These are phyloP conservation scores for Lignosus rhinocerotis DNA, from an alignment of 1,284 basidiomycete species.

Conservation along the genomic window DNA sequence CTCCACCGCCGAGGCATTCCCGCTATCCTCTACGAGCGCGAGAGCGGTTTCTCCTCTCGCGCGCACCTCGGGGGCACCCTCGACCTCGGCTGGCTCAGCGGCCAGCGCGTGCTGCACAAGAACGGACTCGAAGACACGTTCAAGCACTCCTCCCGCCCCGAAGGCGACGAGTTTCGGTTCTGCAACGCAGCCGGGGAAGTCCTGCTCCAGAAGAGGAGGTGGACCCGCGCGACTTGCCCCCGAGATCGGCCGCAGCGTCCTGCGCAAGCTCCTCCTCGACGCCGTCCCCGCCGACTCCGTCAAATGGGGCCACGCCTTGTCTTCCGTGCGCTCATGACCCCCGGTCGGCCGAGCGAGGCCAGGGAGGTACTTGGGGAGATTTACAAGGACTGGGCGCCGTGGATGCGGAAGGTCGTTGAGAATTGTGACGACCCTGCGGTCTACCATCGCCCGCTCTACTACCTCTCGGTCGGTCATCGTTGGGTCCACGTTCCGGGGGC, in stretches of 20 bases:
- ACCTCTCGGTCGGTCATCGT: slow-evolving; percentile 11
- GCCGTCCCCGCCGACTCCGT: slow-evolving; percentile 3
- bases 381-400: slow-evolving; percentile 13
- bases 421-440: slow-evolving; percentile 10
- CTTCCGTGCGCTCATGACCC: slow-evolving; percentile 1
- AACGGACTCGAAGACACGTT: slow-evolving; percentile 18
- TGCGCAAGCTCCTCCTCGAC: slow-evolving; percentile 16
- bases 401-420: slow-evolving; percentile 12
- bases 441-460: slow-evolving; percentile 14
- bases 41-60: slow-evolving; percentile 4
- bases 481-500: slow-evolving; percentile 13
- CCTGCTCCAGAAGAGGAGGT: background rate
- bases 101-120: slow-evolving; percentile 18
- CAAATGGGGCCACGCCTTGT: slow-evolving; percentile 15
- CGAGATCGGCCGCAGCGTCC: slow-evolving; percentile 15
- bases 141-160: slow-evolving; percentile 5
- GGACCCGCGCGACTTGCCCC: slow-evolving; percentile 4
- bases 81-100: slow-evolving; percentile 17
- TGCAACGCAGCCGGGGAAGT: slow-evolving; percentile 3
- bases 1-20: slow-evolving; percentile 1
- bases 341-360: slow-evolving; percentile 5
- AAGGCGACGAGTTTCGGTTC: slow-evolving; percentile 12
- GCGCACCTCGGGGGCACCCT: slow-evolving; percentile 16
- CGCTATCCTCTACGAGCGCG: slow-evolving; percentile 2
- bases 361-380: slow-evolving; percentile 6